Evolutionary conservation across 164 flowering plant genomes (phyloP).

Genomic region (Tinospora cordifolia): DNA sequence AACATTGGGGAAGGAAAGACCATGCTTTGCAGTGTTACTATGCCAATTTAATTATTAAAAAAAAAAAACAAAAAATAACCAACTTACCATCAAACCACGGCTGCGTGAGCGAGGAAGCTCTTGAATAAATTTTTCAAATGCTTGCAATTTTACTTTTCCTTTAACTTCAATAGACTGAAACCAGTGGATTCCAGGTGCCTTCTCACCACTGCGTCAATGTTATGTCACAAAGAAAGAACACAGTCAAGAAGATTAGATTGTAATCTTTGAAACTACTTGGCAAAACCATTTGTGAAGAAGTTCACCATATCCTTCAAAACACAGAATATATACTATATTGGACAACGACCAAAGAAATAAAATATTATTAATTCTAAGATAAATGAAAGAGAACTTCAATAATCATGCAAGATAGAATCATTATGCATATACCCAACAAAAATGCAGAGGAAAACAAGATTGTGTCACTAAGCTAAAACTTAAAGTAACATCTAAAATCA

Average conservation of each 20-base stretch:
- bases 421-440: too few species aligned
- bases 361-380: too few species aligned
- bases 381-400: too few species aligned
- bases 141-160: constrained; percentile 54
- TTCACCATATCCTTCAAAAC: background rate
- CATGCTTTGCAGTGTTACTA: background rate
- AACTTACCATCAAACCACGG: constrained; percentile 50
- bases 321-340: too few species aligned
- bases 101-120: constrained; percentile 64
- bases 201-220: constrained; percentile 45
- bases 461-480: too few species aligned
- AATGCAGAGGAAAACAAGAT: too few species aligned
- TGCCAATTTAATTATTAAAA: background rate
- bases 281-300: background rate
- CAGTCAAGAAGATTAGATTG: too few species aligned
- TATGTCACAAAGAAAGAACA: constrained; percentile 12
- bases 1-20: background rate
- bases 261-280: background rate
- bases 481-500: too few species aligned
- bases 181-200: constrained; percentile 43
- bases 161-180: constrained; percentile 47
- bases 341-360: too few species aligned
- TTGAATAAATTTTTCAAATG: constrained; percentile 55
- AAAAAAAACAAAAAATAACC: constrained; percentile 3
- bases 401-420: too few species aligned